A percentile compares a stretch with the other conserved stretches of the same genome.
Conservation (phyloP, 2,329 filamentous ascomycete species). For the Huntiella savannae region DNA sequence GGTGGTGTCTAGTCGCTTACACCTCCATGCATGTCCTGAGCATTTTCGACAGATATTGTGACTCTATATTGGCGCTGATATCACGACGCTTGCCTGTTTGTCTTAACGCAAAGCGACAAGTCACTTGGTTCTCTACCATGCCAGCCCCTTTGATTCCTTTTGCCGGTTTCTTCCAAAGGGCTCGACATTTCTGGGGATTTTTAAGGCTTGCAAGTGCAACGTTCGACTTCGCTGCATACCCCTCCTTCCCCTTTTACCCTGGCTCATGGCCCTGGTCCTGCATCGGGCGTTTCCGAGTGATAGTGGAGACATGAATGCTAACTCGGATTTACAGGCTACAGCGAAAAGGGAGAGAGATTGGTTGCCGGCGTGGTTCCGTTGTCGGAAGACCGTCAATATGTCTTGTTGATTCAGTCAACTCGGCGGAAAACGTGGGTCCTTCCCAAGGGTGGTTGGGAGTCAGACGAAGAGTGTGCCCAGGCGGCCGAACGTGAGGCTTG, state of each 20-base stretch:
- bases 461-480: constrained; percentile 71
- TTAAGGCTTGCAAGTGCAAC: not conserved
- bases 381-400: constrained; percentile 66
- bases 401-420: constrained; percentile 85
- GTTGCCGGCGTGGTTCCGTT: constrained; percentile 89
- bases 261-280: not conserved
- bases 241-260: constrained; percentile 10
- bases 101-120: not conserved
- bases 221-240: constrained; percentile 6
- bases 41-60: not conserved
- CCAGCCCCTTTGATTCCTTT: not conserved
- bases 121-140: not conserved
- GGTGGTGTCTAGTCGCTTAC: no score
- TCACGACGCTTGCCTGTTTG: not conserved
- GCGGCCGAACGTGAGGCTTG: constrained; percentile 83
- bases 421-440: constrained; percentile 87
- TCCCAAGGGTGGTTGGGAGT: constrained; percentile 95
- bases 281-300: not conserved
- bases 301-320: not conserved
- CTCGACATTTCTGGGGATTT: constrained; percentile 4
- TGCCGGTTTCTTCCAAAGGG: not conserved
- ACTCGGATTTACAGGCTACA: constrained; percentile 50
- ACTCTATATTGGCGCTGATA: not conserved
- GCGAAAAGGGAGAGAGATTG: constrained; percentile 74
- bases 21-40: not conserved